Percentiles rank a stretch among this genome's conserved stretches.
These are phyloP conservation scores for Xylaria nigripes DNA, from an alignment of 495 filamentous ascomycete species.

Conservation along the genomic window DNA sequence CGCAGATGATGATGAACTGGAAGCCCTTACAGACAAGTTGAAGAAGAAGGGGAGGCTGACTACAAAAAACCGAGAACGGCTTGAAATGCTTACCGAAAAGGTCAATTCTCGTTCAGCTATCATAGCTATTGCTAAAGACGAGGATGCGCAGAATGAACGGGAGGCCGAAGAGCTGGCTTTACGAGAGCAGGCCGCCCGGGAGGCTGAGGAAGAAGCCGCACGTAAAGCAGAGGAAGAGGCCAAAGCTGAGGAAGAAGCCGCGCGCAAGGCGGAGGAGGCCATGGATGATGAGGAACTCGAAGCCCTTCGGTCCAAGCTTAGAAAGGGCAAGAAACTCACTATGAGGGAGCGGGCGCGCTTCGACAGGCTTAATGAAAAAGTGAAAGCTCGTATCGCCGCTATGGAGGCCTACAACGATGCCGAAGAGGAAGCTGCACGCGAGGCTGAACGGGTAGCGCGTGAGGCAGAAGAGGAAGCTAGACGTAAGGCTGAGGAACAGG, in stretches of 20 bases:
- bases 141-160: slow-evolving; percentile 15
- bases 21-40: slow-evolving; percentile 12
- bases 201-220: slow-evolving; percentile 12
- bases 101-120: slow-evolving; percentile 19
- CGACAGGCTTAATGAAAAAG: neutral
- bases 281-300: slow-evolving; percentile 2
- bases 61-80: slow-evolving; percentile 28
- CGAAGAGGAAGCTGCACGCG: slow-evolving; percentile 4
- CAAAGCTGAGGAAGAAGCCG: slow-evolving; percentile 8
- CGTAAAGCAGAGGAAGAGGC: slow-evolving; percentile 20
- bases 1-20: slow-evolving; percentile 14
- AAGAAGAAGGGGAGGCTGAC: slow-evolving; percentile 24
- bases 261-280: slow-evolving; percentile 22
- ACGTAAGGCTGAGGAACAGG: slow-evolving; percentile 21
- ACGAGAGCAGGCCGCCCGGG: slow-evolving; percentile 22
- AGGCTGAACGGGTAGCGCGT: slow-evolving; percentile 18
- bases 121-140: slow-evolving; percentile 7
- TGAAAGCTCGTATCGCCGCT: neutral
- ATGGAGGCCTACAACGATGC: too few species aligned
- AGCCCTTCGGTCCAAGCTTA: slow-evolving; percentile 6
- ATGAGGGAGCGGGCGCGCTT: neutral
- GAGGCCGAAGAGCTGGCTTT: slow-evolving; percentile 31
- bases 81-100: slow-evolving; percentile 31
- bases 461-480: slow-evolving; percentile 8
- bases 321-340: neutral